A percentile compares a stretch with the other conserved stretches of the same genome.
phyloP scores from a whole-genome alignment of 192 early-diverging fungal species.

The Backusella westeae region DNA sequence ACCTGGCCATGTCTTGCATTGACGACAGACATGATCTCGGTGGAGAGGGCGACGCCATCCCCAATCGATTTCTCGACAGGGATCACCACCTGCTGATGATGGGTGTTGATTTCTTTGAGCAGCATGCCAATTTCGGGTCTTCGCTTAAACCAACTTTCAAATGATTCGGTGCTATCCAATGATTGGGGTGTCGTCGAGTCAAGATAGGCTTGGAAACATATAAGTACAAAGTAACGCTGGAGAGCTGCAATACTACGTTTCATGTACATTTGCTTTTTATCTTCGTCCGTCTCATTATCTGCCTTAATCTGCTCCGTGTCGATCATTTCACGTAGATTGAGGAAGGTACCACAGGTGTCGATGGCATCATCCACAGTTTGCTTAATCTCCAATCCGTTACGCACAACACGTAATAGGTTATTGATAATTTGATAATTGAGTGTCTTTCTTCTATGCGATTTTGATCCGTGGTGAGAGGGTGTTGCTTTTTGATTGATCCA shows the following conservation, averaged over 20 bases:
- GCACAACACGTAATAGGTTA: slow-evolving; percentile 58
- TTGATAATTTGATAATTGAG: slow-evolving; percentile 59
- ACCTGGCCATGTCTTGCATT: slow-evolving; percentile 51
- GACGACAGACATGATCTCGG: slow-evolving; percentile 56
- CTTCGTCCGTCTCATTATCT: slow-evolving; percentile 25
- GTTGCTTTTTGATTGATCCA: slow-evolving; percentile 25
- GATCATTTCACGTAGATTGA: slow-evolving; percentile 59
- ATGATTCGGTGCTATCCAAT: slow-evolving; percentile 35
- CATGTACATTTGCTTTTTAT: slow-evolving; percentile 4
- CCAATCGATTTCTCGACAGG: slow-evolving; percentile 50
- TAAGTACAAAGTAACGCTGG: slow-evolving; percentile 54
- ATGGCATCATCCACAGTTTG: slow-evolving; percentile 54
- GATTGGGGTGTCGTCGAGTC: slow-evolving; percentile 29
- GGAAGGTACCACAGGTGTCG: slow-evolving; percentile 43
- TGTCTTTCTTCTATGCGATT: background rate
- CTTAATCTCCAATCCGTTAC: slow-evolving; percentile 57
- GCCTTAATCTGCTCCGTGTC: slow-evolving; percentile 42
- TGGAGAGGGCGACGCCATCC: slow-evolving; percentile 58
- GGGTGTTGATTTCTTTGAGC: slow-evolving; percentile 38
- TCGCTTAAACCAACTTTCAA: slow-evolving; percentile 52
- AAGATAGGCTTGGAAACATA: slow-evolving; percentile 60
- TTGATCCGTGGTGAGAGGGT: background rate
- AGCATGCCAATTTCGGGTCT: slow-evolving; percentile 55
- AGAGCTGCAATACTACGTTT: slow-evolving; percentile 32
- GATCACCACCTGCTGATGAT: slow-evolving; percentile 31